Evolutionary conservation across 164 flowering plant species (phyloP), one percentile per base, ranked within the genome.

Genomic region (Hamamelis virginiana): DNA sequence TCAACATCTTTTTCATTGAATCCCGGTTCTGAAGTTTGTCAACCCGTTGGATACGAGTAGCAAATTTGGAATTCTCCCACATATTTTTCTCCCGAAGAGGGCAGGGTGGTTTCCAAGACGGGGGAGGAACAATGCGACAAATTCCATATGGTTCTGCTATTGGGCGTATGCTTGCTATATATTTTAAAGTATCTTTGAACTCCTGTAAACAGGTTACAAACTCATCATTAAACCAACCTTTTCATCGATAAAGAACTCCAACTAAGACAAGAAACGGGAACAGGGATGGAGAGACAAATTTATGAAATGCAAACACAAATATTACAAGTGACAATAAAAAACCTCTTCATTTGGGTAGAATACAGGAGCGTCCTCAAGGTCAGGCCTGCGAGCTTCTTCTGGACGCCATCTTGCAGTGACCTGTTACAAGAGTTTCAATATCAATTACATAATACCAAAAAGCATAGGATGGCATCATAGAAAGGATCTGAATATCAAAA

Each of bases 271-370:
- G 14, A 23, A 59, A 46, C 12, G 51, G 25, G 14, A 44, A 16
- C 18, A 78, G 23, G 12, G 41, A 22, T 25, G 57, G 6, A 46
- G 14, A 43, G 57, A 18, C 10, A 21, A 43, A 23, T 6, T 16
- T 41, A 47, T 53, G 12, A 26, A 45, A 61, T 15, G 55, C 8
- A 47, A 55, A 62, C 22, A 43, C 38, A 47, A 66, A 51, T 22
- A 41, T 19, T 22, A 27, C 16, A 67, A 47, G 28, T 4, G 45
- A 57, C 12, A 65, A 71, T 15, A 66, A 6, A 45, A 68, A 59
- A 95, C 98, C 98, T 93, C 97, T 81, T 91, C 97, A 62, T 74
- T 90, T 41, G 99, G 99, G 79, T 91, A 87, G 78, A 91, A 96
- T 21, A 87, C 89, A 63, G 98, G 99, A 78, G 89, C 96, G n/a